These are phyloP conservation scores for Rhizoclosmatium sp. DNA, from an alignment of 192 early-diverging fungal genomes.

Conservation along the genomic window DNA sequence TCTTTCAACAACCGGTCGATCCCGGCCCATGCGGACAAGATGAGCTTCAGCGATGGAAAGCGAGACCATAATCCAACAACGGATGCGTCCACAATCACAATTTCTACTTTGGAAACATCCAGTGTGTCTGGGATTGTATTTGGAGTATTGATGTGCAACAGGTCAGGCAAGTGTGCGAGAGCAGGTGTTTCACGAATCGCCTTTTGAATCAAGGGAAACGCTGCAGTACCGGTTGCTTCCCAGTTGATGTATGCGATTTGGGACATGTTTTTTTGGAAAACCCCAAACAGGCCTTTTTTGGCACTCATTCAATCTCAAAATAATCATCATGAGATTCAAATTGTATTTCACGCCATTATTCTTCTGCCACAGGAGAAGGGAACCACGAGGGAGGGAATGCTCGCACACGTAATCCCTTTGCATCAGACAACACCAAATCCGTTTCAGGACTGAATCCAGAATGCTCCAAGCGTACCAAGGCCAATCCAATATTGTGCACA, in stretches of 20 bases:
- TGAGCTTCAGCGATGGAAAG: not conserved
- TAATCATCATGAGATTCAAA: not conserved
- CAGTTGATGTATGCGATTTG: slow-evolving; percentile 11
- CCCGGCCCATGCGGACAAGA: not conserved
- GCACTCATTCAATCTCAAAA: not conserved
- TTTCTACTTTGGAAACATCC: not conserved
- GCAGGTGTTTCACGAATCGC: not conserved
- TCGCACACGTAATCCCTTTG: not conserved
- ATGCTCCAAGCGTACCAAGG: slow-evolving; percentile 84
- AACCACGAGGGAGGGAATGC: slow-evolving; percentile 1
- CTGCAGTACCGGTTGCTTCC: not conserved
- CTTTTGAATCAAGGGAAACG: not conserved
- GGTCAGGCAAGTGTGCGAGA: not conserved
- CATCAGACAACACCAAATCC: not conserved
- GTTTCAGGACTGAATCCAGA: not conserved
- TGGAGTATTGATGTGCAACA: not conserved
- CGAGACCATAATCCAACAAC: not conserved
- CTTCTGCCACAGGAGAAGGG: not conserved
- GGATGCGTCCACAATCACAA: not conserved
- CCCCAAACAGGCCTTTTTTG: not conserved
- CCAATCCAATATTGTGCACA: slow-evolving; percentile 83
- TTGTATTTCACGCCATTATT: not conserved
- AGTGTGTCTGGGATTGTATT: not conserved
- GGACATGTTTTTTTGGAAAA: not conserved
- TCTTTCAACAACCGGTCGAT: slow-evolving; percentile 28